Percentiles rank a stretch among this genome's conserved stretches.
Conservation (phyloP, 371 early-diverging fungal species). For the Apophysomyces ossiformis region DNA sequence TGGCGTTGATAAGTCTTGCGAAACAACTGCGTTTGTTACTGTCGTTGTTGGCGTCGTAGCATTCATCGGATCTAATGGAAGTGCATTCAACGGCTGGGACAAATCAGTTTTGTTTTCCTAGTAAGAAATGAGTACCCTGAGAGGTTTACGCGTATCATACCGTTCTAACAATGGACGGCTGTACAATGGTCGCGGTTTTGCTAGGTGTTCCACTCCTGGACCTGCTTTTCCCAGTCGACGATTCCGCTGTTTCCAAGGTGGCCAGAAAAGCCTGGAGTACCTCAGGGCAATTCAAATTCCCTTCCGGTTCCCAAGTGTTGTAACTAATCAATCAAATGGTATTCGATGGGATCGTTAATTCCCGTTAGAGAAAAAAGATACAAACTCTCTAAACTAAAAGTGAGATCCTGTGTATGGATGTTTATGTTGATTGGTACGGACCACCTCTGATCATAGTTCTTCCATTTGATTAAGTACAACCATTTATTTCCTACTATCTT, state of each 20-base stretch:
- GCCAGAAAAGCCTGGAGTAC: neutral
- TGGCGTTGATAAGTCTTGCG: no score
- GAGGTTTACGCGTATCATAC: no score
- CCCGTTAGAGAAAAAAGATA: neutral
- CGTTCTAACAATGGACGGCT: no score
- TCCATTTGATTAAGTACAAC: constrained; percentile 27
- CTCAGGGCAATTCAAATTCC: constrained; percentile 25
- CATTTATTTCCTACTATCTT: constrained; percentile 1
- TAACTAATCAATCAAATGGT: constrained; percentile 11
- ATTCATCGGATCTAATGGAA: no score
- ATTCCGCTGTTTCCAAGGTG: neutral
- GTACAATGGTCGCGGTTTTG: neutral
- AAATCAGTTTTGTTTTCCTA: no score
- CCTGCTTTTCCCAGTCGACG: no score
- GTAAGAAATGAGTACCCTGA: no score
- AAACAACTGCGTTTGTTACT: no score
- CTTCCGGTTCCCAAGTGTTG: constrained; percentile 32
- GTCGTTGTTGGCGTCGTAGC: no score
- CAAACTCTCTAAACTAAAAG: neutral
- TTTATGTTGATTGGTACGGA: neutral
- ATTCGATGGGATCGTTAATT: neutral
- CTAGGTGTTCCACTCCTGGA: no score
- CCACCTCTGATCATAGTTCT: constrained; percentile 27
- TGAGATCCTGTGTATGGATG: neutral
- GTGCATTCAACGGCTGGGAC: no score